Evolutionary conservation across 1,139 yeast species (phyloP).

Genomic region (Lipomyces yarrowii): DNA sequence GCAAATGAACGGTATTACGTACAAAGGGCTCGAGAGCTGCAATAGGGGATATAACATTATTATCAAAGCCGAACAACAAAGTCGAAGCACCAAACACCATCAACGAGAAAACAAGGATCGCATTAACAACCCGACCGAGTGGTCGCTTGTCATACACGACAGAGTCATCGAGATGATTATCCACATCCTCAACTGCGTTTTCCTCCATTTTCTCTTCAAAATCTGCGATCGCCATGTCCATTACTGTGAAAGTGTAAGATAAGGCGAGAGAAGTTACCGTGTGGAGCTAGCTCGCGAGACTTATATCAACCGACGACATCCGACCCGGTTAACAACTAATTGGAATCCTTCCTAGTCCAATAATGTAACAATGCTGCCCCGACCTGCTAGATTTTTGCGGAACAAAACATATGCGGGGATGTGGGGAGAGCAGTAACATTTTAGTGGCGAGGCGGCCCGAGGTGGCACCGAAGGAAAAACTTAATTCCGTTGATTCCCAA

Average conservation of each 20-base stretch:
- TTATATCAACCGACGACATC: neutral
- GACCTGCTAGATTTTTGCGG: neutral
- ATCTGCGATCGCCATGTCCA: neutral
- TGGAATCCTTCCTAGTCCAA: neutral
- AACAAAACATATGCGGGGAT: neutral
- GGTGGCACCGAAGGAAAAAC: neutral
- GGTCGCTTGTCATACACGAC: neutral
- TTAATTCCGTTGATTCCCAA: neutral
- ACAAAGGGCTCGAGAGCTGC: constrained; percentile 10
- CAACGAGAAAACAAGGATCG: constrained; percentile 36
- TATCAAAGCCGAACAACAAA: constrained; percentile 13
- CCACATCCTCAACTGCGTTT: constrained; percentile 33
- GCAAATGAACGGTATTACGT: neutral
- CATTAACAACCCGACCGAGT: neutral
- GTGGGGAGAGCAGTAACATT: neutral
- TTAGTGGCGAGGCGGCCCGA: neutral
- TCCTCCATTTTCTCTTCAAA: neutral
- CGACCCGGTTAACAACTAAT: neutral
- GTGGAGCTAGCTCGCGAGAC: neutral
- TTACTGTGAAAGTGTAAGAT: neutral
- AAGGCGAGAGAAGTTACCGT: neutral
- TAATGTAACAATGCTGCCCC: neutral
- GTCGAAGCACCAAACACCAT: constrained; percentile 10
- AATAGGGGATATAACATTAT: constrained; percentile 15
- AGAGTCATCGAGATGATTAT: constrained; percentile 65